Conservation (phyloP, 2,329 filamentous ascomycete species). For the Apiospora rasikravindrae region DNA sequence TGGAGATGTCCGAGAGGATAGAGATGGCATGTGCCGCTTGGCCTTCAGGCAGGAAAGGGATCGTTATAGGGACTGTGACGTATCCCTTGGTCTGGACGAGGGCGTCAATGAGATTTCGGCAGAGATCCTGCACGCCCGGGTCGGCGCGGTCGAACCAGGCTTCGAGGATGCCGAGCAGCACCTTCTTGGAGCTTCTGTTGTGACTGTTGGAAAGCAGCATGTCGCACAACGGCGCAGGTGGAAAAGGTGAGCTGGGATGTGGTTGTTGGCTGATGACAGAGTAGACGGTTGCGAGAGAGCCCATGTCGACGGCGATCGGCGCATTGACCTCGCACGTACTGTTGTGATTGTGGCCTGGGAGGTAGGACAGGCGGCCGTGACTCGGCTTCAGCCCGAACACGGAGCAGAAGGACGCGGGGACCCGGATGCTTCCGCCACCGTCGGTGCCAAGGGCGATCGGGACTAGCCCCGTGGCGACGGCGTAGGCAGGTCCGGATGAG, state of each 20-base stretch:
- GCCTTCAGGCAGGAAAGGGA: conserved; percentile 65
- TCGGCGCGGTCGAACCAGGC: conserved; percentile 63
- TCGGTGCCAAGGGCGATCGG: conserved; percentile 73
- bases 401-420: conserved; percentile 74
- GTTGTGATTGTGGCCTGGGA: conserved; percentile 59
- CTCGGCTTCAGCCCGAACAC: conserved; percentile 77
- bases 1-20: conserved; percentile 67
- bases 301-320: conserved; percentile 70
- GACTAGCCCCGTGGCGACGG: conserved; percentile 71
- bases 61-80: conserved; percentile 57
- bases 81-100: conserved; percentile 60
- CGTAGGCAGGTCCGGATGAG: conserved; percentile 75
- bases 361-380: conserved; percentile 68
- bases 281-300: conserved; percentile 70
- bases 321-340: conserved; percentile 69
- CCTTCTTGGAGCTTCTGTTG: conserved; percentile 43
- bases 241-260: conserved; percentile 64
- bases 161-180: conserved; percentile 65
- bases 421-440: conserved; percentile 75
- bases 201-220: conserved; percentile 32
- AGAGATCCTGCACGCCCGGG: conserved; percentile 48
- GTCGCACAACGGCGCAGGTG: conserved; percentile 40
- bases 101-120: conserved; percentile 52
- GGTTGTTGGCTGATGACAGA: conserved; percentile 66
- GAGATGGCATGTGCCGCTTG: conserved; percentile 77